Conservation (phyloP, 2,329 filamentous ascomycete genomes). For the Clonostachys rosea region DNA sequence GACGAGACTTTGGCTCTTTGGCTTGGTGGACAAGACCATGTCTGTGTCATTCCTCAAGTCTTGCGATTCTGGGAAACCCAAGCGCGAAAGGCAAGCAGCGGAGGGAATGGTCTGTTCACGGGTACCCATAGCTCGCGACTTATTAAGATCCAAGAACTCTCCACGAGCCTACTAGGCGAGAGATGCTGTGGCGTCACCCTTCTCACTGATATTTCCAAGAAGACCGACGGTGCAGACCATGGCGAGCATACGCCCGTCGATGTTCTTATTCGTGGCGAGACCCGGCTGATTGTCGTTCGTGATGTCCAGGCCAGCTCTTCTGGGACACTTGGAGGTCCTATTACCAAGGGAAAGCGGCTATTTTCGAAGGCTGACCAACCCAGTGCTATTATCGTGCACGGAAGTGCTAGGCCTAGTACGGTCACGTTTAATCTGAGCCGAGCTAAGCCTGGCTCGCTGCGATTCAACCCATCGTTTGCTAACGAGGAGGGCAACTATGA, state of each 20-base stretch:
- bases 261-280: constrained; percentile 50
- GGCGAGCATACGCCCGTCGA: constrained; percentile 45
- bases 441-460: constrained; percentile 29
- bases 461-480: constrained; percentile 15
- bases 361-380: constrained; percentile 33
- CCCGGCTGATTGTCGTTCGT: constrained; percentile 47
- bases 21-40: constrained; percentile 51
- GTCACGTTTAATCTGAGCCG: constrained; percentile 47
- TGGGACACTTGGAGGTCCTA: constrained; percentile 34
- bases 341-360: constrained; percentile 23
- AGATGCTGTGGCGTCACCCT: constrained; percentile 47
- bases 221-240: constrained; percentile 8
- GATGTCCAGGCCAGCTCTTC: constrained; percentile 43
- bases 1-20: constrained; percentile 54
- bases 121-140: constrained; percentile 50
- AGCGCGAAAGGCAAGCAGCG: constrained; percentile 43
- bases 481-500: not conserved
- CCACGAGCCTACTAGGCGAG: constrained; percentile 51
- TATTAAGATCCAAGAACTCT: constrained; percentile 48
- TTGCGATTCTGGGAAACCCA: constrained; percentile 57
- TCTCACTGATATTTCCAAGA: constrained; percentile 26
- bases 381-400: constrained; percentile 50
- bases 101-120: constrained; percentile 47
- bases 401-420: constrained; percentile 24
- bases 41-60: constrained; percentile 51